phyloP scores from a whole-genome alignment of 192 early-diverging fungal species.

The Obelidium mucronatum region DNA sequence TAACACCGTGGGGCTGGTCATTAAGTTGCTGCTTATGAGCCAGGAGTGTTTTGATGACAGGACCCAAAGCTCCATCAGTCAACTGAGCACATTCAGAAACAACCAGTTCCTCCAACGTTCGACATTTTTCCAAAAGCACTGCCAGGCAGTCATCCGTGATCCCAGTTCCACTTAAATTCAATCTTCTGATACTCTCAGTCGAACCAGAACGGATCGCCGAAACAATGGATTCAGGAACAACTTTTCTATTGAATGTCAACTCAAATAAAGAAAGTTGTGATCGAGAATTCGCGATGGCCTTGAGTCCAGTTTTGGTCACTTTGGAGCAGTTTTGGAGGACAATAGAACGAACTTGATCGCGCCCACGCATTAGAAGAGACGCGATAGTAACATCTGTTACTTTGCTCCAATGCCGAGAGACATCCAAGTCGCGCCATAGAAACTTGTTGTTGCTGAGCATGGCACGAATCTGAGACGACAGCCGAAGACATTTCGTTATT shows the following conservation, averaged over 20 bases:
- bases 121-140: conserved; percentile 8
- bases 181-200: neutral
- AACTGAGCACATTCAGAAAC: conserved; percentile 6
- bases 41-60: neutral
- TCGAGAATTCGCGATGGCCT: neutral
- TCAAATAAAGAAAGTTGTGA: neutral
- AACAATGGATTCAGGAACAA: neutral
- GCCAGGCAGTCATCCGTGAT: conserved; percentile 1
- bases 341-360: conserved; percentile 12
- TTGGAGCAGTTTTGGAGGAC: neutral
- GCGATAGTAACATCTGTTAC: conserved; percentile 13
- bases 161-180: conserved; percentile 16
- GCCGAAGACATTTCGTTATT: conserved; percentile 23
- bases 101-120: conserved; percentile 11
- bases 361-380: conserved; percentile 18
- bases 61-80: conserved; percentile 14
- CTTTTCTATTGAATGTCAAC: conserved; percentile 5
- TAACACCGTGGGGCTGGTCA: neutral
- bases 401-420: neutral
- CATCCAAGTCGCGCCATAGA: conserved; percentile 22
- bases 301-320: conserved; percentile 15
- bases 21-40: neutral
- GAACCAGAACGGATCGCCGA: neutral
- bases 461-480: conserved; percentile 8
- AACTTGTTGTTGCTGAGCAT: conserved; percentile 34